Evolutionary conservation across 2,329 filamentous ascomycete species (phyloP).

Genomic region (Colletotrichum higginsianum): DNA sequence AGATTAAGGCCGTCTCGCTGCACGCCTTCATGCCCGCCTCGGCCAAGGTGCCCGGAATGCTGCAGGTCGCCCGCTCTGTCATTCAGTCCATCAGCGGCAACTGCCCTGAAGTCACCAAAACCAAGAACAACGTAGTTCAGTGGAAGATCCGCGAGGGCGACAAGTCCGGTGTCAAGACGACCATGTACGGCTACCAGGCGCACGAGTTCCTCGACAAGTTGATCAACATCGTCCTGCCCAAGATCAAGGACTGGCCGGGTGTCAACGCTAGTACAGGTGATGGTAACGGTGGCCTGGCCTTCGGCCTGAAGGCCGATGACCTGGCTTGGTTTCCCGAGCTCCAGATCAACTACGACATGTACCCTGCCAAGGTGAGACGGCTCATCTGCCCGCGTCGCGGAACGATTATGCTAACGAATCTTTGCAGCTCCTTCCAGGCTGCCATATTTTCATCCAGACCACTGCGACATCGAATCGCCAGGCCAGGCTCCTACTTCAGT

Average conservation of each 20-base stretch:
- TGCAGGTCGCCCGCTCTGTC: constrained; percentile 88
- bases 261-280: constrained; percentile 79
- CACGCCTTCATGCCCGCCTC: constrained; percentile 82
- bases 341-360: constrained; percentile 91
- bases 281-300: constrained; percentile 87
- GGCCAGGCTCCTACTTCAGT: constrained; percentile 77
- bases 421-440: constrained; percentile 81
- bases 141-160: constrained; percentile 83
- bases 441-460: constrained; percentile 87
- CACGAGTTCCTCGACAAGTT: constrained; percentile 93
- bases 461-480: constrained; percentile 89
- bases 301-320: constrained; percentile 82
- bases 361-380: constrained; percentile 61
- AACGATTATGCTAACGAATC: constrained; percentile 62
- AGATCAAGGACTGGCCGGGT: constrained; percentile 96
- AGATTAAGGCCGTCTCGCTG: constrained; percentile 84
- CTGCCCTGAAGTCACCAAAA: constrained; percentile 78
- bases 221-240: constrained; percentile 90
- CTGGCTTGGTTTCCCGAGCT: constrained; percentile 93
- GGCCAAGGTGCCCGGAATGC: constrained; percentile 77
- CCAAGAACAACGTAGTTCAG: constrained; percentile 78
- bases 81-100: constrained; percentile 89
- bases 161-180: constrained; percentile 82
- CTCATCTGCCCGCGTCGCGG: constrained; percentile 56
- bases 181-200: constrained; percentile 84